Conservation (phyloP, 2,329 filamentous ascomycete species). For the Arthrinium phaeospermum region DNA sequence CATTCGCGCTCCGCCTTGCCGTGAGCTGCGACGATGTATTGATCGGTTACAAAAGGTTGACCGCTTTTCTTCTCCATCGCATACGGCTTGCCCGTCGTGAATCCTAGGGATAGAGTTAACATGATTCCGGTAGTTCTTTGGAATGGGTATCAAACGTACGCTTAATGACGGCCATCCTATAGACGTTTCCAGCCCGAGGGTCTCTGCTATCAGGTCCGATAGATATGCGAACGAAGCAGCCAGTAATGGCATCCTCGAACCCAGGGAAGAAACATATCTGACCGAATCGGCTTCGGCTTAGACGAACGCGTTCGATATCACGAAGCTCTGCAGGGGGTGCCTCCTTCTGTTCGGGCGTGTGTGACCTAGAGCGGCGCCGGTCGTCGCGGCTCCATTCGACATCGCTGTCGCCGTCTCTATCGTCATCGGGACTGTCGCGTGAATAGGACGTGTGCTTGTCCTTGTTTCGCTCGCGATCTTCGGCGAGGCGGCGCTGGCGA, state of each 20-base stretch:
- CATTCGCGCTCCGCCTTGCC: conserved; percentile 85
- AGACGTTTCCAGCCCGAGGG: conserved; percentile 72
- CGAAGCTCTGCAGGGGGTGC: conserved; percentile 73
- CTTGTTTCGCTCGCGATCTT: conserved; percentile 63
- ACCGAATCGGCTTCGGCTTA: conserved; percentile 85
- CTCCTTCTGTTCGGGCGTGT: conserved; percentile 64
- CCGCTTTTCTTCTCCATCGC: conserved; percentile 77
- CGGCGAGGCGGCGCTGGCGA: conserved; percentile 66
- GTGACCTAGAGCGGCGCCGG: conserved; percentile 55
- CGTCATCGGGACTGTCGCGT: conserved; percentile 51
- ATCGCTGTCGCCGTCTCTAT: conserved; percentile 77
- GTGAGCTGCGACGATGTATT: conserved; percentile 81
- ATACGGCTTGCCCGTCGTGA: conserved; percentile 81
- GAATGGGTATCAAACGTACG: conserved; percentile 53
- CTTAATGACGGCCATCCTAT: conserved; percentile 89
- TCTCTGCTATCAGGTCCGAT: conserved; percentile 70
- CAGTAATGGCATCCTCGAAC: conserved; percentile 81
- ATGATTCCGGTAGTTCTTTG: background rate
- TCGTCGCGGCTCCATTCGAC: conserved; percentile 71
- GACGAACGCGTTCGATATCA: conserved; percentile 84
- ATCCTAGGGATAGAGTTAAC: conserved; percentile 56
- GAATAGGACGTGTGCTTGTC: conserved; percentile 50
- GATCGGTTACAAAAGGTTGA: conserved; percentile 80
- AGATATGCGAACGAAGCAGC: conserved; percentile 85
- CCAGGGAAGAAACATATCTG: conserved; percentile 92